Evolutionary conservation across 192 early-diverging fungal species (phyloP).

Genomic region (Dissophora ornata): DNA sequence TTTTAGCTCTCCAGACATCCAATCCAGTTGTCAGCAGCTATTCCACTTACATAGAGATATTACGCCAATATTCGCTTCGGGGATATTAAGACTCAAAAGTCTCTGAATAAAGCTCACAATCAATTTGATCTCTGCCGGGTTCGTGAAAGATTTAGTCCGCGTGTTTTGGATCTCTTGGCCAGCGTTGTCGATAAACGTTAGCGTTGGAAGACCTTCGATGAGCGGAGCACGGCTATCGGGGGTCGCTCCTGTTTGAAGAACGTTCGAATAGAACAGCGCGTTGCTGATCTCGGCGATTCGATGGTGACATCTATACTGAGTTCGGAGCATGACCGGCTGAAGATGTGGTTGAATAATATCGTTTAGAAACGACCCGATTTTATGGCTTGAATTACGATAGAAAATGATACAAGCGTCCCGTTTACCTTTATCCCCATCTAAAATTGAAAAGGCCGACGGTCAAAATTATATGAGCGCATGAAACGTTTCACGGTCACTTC

Average conservation of each 20-base stretch:
- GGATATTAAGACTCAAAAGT: conserved; percentile 58
- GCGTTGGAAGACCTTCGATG: conserved; percentile 61
- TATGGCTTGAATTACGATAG: too few relatives aligned
- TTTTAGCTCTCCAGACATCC: too few relatives aligned
- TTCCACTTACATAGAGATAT: conserved; percentile 79
- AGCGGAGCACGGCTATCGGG: conserved; percentile 51
- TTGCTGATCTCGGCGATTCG: conserved; percentile 71
- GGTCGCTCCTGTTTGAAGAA: conserved; percentile 60
- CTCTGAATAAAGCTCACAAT: conserved; percentile 55
- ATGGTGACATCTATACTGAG: conserved; percentile 83
- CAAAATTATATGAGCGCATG: too few relatives aligned
- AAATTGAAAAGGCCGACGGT: not conserved
- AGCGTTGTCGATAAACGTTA: conserved; percentile 68
- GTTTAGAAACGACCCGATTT: not conserved
- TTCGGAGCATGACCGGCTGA: conserved; percentile 69
- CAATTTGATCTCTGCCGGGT: conserved; percentile 63
- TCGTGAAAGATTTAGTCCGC: conserved; percentile 65
- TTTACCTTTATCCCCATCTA: conserved; percentile 57
- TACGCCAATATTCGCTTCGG: conserved; percentile 68
- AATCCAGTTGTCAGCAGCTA: too few relatives aligned
- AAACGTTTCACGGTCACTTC: too few relatives aligned
- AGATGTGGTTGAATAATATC: not conserved
- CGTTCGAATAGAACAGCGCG: conserved; percentile 68
- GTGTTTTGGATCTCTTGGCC: conserved; percentile 61
- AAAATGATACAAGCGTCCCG: too few relatives aligned